phyloP scores from a whole-genome alignment of 345 rosid species.

The Noccaea bulbosa region DNA sequence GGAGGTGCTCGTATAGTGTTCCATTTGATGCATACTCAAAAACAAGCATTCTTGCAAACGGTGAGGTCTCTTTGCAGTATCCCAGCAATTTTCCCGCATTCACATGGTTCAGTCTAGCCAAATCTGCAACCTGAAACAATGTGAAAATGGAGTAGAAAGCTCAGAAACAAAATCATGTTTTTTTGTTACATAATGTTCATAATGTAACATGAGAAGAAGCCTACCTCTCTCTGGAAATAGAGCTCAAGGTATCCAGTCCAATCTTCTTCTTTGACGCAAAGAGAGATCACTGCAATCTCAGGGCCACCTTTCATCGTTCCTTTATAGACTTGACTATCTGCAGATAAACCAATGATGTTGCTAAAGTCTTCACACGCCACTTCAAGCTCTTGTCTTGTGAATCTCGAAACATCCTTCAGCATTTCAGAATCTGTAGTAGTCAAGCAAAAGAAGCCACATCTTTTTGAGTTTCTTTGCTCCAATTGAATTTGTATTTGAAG shows the following conservation, averaged over 20 bases:
- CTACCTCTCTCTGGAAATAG: conserved; percentile 93
- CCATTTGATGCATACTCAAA: conserved; percentile 96
- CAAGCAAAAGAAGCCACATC: background rate
- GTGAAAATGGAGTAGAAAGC: conserved; percentile 1
- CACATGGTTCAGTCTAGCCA: conserved; percentile 87
- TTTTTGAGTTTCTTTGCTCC: conserved; percentile 15
- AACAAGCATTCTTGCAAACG: conserved; percentile 92
- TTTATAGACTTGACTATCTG: conserved; percentile 91
- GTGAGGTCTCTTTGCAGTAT: conserved; percentile 79
- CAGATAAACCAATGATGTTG: conserved; percentile 93
- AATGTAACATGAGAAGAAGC: conserved; percentile 16
- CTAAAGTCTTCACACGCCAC: conserved; percentile 99
- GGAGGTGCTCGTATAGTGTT: conserved; percentile 91
- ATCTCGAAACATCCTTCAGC: conserved; percentile 79
- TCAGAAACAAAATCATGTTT: conserved; percentile 27
- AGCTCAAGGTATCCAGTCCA: conserved; percentile 97
- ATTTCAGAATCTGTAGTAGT: conserved; percentile 73
- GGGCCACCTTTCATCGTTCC: conserved; percentile 89
- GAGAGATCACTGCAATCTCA: conserved; percentile 95
- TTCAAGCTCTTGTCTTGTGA: conserved; percentile 93
- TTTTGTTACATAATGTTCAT: conserved; percentile 1
- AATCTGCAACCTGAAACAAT: conserved; percentile 84
- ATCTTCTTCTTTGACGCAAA: conserved; percentile 80
- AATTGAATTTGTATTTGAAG: conserved; percentile 11
- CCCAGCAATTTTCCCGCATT: conserved; percentile 84